Conservation (phyloP, 2,329 filamentous ascomycete genomes). For the Ophiostoma sp. region DNA sequence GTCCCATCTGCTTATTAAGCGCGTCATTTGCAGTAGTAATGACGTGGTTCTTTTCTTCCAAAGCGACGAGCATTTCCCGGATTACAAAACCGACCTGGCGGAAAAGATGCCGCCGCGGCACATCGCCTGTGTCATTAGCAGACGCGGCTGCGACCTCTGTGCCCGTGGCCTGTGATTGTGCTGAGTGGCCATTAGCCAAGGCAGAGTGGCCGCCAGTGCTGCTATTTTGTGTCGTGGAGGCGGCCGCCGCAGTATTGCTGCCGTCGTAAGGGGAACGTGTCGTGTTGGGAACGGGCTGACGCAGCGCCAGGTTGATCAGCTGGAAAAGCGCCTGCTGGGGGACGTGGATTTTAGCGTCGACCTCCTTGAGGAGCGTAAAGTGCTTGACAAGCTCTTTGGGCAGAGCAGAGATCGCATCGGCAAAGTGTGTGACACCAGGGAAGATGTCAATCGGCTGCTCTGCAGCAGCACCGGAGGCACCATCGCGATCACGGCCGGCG, state of each 20-base stretch:
- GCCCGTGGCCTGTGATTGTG: neutral
- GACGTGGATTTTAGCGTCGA: slow-evolving; percentile 91
- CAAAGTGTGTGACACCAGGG: slow-evolving; percentile 68
- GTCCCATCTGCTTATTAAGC: slow-evolving; percentile 73
- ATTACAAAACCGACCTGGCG: slow-evolving; percentile 72
- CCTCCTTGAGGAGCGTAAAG: slow-evolving; percentile 92
- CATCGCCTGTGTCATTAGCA: slow-evolving; percentile 50
- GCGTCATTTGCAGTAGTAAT: slow-evolving; percentile 88
- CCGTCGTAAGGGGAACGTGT: slow-evolving; percentile 42
- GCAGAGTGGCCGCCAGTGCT: neutral
- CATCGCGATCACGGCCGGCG: slow-evolving; percentile 38
- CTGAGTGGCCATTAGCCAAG: neutral
- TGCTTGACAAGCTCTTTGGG: slow-evolving; percentile 94
- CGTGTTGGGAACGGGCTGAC: slow-evolving; percentile 44
- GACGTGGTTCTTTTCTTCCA: slow-evolving; percentile 98
- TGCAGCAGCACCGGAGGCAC: slow-evolving; percentile 41
- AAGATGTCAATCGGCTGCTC: slow-evolving; percentile 62
- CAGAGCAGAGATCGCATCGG: slow-evolving; percentile 84
- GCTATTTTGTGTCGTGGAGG: neutral
- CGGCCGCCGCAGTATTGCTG: slow-evolving; percentile 30
- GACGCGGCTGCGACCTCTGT: slow-evolving; percentile 29
- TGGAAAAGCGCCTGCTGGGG: slow-evolving; percentile 78
- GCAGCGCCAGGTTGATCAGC: slow-evolving; percentile 62
- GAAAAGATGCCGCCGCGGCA: slow-evolving; percentile 68
- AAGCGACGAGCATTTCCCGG: slow-evolving; percentile 76